Evolutionary conservation across 1,284 basidiomycete genomes (phyloP), one percentile per base, ranked within the genome.

Genomic region (Leccinum subfulvum): DNA sequence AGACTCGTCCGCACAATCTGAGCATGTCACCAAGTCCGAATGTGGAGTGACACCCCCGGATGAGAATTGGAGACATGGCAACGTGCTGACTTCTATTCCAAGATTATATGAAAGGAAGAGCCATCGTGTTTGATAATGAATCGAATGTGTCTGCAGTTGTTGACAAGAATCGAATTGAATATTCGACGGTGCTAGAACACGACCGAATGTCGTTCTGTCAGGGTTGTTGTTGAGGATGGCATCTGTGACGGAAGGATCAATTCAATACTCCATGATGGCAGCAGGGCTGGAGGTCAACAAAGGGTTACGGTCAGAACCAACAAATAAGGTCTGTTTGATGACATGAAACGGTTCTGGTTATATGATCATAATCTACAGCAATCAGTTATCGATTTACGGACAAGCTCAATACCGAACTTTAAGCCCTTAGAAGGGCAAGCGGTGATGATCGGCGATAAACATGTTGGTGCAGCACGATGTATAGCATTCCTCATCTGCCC

Each of bases 371-470:
- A 39, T 30, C 64, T 72, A 64, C 88, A 90, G 18, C 82, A 86
- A 54, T 86, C 80, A 7, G 76, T 71, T 47, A 91, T 86, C 66
- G 82, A 86, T 67, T 73, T 70, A 67, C 87, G 79, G 26, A 89
- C 73, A 26, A 79, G 74, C 18, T 85, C 82, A 11, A 90, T 78
- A 0, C 89, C 89, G 67, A 85, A 81, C 1, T 75, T 75, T 0
- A 80, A 78, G 47, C 76, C 73, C 11, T 81, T 78, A 33, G 82
- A 77, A 1, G 87, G 65, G 33, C 70, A 76, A 18, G 74, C 73
- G 9, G 75, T 88, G 59, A 90, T 71, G 56, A 92, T 83, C 0
- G 87, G 84, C 0, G 85, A 82, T 55, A 90, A 73, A 56, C 86
- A 89, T 4, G 84, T 79, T 11, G 88, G 87, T 5, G 88, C 84